Evolutionary conservation across 805 yeast genomes (phyloP).

Genomic region (Candida caryicola): DNA sequence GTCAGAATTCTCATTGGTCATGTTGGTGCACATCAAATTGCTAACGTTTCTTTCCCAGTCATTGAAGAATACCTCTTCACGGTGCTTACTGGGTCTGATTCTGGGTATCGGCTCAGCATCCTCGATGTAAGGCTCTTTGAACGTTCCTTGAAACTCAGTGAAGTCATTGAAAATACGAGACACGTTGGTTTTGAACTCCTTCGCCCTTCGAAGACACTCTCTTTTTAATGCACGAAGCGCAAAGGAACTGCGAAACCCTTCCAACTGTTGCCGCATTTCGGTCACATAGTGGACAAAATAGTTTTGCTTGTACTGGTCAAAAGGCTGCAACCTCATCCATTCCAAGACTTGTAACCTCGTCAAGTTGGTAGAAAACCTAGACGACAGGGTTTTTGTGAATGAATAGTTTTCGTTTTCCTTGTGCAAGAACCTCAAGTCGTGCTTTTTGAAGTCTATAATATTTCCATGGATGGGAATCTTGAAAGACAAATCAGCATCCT

Average conservation of each 20-base stretch:
- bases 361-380: constrained; percentile 17
- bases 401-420: constrained; percentile 7
- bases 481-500: constrained; percentile 5
- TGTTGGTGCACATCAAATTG: constrained; percentile 21
- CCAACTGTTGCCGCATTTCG: constrained; percentile 16
- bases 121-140: background rate
- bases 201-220: constrained; percentile 18
- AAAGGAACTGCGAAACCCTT: constrained; percentile 2
- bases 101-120: background rate
- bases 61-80: constrained; percentile 14
- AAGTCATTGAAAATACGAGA: constrained; percentile 20
- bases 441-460: constrained; percentile 33
- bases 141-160: constrained; percentile 1
- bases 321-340: constrained; percentile 40
- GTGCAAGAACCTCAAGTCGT: constrained; percentile 33
- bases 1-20: constrained; percentile 21
- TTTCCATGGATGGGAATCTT: constrained; percentile 23
- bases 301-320: constrained; percentile 25
- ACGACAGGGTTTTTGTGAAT: constrained; percentile 14
- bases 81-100: background rate
- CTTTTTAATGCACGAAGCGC: constrained; percentile 13
- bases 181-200: constrained; percentile 18
- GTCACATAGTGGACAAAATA: constrained; percentile 18
- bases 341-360: constrained; percentile 29
- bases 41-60: constrained; percentile 33